Evolutionary conservation across 139 green algal genomes (phyloP), one percentile per base, ranked within the genome.

Genomic region (Coccomyxa sp.): DNA sequence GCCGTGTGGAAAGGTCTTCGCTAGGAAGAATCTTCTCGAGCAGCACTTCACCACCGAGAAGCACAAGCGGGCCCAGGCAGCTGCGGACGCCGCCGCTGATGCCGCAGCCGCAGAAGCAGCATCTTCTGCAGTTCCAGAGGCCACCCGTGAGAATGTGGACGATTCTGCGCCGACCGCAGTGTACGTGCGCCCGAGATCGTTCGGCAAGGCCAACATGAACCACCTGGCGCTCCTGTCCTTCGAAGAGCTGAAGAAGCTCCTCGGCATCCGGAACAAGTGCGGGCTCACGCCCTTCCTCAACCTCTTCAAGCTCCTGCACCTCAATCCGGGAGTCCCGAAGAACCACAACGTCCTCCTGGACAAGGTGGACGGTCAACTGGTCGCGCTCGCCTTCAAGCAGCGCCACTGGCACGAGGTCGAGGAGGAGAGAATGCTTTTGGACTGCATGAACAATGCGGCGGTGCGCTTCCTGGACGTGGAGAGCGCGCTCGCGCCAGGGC

Each of bases 1-100:
- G 44, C 44, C 44, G 44, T 58, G 44, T 58, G 44, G 44, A 58
- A 58, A 58, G 44, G 44, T 58, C 44, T 58, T 58, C 44, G 44
- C 44, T 58, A 58, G 44, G 44, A 58, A 58, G 44, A 58, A 58
- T 58, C 44, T 58, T 58, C 44, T 58, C 44, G 44, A 58, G 44
- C 44, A 58, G 44, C 44, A 58, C 44, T 58, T 58, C 44, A 58
- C 44, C 44, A 58, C 44, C 44, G 44, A 58, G 14, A 58, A 58
- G 44, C 44, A 58, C 44, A 58, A 58, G 44, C 44, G 44, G 44
- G 44, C 44, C 44, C 44, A 58, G 44, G 44, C 44, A 14, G 44
- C 44, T 58, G 44, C 44, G 44, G 44, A 58, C 44, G 44, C 44
- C 44, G 44, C 44, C 44, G 44, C 44, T 58, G 44, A 58, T 58